Base-by-base conservation (phyloP, 2,329 filamentous ascomycete genomes). In the Clonostachys solani region DNA sequence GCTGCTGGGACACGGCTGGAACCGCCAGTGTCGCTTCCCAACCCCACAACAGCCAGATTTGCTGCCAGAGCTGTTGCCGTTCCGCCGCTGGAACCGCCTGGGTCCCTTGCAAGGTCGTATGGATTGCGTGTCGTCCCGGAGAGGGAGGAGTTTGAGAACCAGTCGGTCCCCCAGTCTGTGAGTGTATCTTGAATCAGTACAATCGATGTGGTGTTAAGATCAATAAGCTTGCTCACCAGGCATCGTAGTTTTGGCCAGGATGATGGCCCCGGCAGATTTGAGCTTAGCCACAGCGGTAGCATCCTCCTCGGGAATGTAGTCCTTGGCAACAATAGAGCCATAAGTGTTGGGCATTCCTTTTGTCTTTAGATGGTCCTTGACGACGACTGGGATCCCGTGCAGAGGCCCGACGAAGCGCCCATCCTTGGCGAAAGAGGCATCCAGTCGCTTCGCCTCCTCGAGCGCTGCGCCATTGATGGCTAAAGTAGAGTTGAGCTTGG, bases 291-390 rank as follows among this genome's bases (percentile, higher is more conserved):
- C 45, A 15, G 42, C 42, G 4, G 48, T 44, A 6, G 45, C 48
- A 33, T 50, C 45, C 17, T 17, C 29, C n/a, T 10, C 40, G 5
- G 48, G 48, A 13, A 44, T 18, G 3, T 44, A 38, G 33, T 47
- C 42, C 18, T 42, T 42, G 13, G 45, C 40, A 9, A 44, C 48
- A n/a, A 18, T 29, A 12, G 40, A 50, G 3, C 45, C 45, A 12
- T 35, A 44, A 2, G 45, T 47, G 15, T 45, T 50, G 5, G 45
- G 42, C 37, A 50, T 43, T 8, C 48, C 48, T 6, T 36, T 29
- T 12, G 33, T 41, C 38, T 50, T 45, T 16, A 41, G 45, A 29
- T 50, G 46, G 37, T 50, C 48, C 33, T 50, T 50, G 23, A 50
- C 23, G 12, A 50, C 42, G 23, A 50, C 46, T 4, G 48, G 48